Percentiles rank a stretch among this genome's conserved stretches.
Evolutionary conservation across 164 flowering plant species (phyloP).

Genomic region (Magnolia sinica): DNA sequence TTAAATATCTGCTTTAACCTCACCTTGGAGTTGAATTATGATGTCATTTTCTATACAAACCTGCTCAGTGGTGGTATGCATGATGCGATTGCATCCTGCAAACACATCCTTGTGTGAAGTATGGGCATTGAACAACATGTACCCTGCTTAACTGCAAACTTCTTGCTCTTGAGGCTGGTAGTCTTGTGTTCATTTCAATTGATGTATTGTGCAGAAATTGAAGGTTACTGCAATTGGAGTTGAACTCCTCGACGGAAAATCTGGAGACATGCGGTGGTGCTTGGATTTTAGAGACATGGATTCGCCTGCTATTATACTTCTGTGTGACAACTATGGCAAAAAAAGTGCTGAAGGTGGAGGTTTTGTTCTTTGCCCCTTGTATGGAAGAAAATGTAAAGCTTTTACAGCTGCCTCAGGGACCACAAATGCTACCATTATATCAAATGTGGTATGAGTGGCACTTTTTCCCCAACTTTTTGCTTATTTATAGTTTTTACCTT

Average conservation of each 20-base stretch:
- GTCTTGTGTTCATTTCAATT: background rate
- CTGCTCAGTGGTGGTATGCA: background rate
- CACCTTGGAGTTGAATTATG: too few species aligned
- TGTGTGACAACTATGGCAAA: conserved; percentile 76
- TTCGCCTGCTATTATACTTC: conserved; percentile 75
- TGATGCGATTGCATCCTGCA: background rate
- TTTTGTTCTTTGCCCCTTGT: conserved; percentile 88
- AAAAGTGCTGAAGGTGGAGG: conserved; percentile 68
- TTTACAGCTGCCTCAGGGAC: conserved; percentile 87
- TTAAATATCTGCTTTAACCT: too few species aligned
- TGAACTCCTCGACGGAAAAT: conserved; percentile 68
- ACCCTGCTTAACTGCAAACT: background rate
- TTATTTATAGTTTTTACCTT: background rate
- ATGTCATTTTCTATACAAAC: background rate
- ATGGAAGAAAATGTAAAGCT: conserved; percentile 98
- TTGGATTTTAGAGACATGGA: conserved; percentile 98
- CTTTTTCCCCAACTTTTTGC: background rate
- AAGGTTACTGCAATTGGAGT: conserved; percentile 84
- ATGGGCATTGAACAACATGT: background rate
- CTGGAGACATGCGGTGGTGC: conserved; percentile 92
- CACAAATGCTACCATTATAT: conserved; percentile 66
- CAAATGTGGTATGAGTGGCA: conserved; percentile 65
- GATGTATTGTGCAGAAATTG: conserved; percentile 57
- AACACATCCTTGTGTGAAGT: too few species aligned
- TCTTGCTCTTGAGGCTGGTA: background rate